Evolutionary conservation across 352 stramenopile genomes (phyloP), one percentile per base, ranked within the genome.

Genomic region (Phytophthora gonapodyides): DNA sequence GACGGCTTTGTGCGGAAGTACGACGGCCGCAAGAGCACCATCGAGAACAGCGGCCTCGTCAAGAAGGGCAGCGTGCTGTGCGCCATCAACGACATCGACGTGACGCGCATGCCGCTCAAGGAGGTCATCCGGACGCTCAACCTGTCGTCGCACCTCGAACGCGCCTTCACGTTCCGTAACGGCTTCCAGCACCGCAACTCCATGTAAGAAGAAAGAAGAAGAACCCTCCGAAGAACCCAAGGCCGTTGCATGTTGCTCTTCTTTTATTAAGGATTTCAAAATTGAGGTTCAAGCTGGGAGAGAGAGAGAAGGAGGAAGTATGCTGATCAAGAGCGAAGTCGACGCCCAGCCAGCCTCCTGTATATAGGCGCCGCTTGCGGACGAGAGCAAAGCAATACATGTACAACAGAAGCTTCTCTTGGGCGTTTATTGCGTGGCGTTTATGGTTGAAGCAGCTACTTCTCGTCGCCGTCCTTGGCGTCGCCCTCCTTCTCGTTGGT

Each of bases 31-130:
- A 88, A 88, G 57, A 80, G 84, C 33, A 79, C 81, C 10, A 91
- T 94, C 54, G 85, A 94, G 68, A 88, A 89, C 68, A 86, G 77
- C 53, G 71, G 63, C 7, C 73, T 93, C 35, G 75, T 94, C 16
- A 59, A 67, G 27, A 79, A 75, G 53, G 85, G 85, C 47, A 91
- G 80, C 47, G 73, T 85, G 40, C 63, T 94, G 36, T 88, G 78
- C 37, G 78, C 81, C 33, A 91, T 94, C 71, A 90, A 94, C 71
- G 80, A 89, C 63, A 80, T 88, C 9, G 84, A 91, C 58, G 81
- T 94, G 45, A 75, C 76, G 49, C 67, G 61, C 42, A 82, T 89
- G 69, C 69, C 80, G 54, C 69, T 89, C 31, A 76, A 76, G 41
- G 82, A 94, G 40, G 84, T 93, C 12, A 73, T 89, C 50, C 80